Conservation (phyloP, 208 protist species). For the Leishmania tropica region DNA sequence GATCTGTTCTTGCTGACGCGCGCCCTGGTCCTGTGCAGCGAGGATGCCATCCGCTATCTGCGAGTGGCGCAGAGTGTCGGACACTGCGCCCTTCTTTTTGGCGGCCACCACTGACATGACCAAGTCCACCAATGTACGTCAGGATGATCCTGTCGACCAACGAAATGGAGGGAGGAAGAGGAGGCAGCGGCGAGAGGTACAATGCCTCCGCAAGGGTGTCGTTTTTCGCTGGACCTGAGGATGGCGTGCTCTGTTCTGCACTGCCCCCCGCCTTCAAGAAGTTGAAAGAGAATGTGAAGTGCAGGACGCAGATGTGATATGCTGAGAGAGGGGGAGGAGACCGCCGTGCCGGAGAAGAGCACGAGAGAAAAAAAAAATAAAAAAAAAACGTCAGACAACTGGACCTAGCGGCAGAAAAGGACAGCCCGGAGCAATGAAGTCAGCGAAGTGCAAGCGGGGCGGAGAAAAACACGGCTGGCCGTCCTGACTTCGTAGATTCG, state of each 20-base stretch:
- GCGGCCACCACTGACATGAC: slow-evolving; percentile 24
- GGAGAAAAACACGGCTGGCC: background rate
- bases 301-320: slow-evolving; percentile 5
- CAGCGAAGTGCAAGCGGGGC: background rate
- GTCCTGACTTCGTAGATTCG: slow-evolving; percentile 2
- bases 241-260: slow-evolving; percentile 3
- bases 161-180: background rate
- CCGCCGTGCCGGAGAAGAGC: background rate
- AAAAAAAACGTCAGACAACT: background rate
- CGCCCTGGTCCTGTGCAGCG: slow-evolving; percentile 56
- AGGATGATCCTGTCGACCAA: background rate
- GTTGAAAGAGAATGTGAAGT: slow-evolving; percentile 15
- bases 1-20: slow-evolving; percentile 84
- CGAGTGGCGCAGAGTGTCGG: slow-evolving; percentile 62
- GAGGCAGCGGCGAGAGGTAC: background rate
- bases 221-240: background rate
- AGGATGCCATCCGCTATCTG: slow-evolving; percentile 63
- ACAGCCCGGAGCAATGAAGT: background rate
- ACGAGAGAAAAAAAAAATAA: background rate
- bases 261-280: slow-evolving; percentile 1
- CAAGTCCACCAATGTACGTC: background rate
- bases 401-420: background rate
- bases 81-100: slow-evolving; percentile 33
- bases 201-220: background rate
- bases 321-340: slow-evolving; percentile 1